Conservation (phyloP, 75 land plant genomes). For the Picea glauca region DNA sequence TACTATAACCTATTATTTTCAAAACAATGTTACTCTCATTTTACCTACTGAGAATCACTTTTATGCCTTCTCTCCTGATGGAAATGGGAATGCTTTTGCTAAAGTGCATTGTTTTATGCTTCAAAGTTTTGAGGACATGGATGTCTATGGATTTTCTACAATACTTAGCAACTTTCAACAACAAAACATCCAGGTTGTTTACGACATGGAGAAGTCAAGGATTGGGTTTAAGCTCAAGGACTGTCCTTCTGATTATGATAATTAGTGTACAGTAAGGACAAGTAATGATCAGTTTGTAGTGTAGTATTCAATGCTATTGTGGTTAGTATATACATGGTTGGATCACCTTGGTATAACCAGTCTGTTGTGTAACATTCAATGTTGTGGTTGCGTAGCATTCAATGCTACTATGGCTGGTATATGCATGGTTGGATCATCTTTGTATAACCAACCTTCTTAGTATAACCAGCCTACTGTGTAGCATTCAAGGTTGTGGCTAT, state of each 20-base stretch:
- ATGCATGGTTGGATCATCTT: too few relatives aligned
- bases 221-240: slow-evolving; percentile 52
- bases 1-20: not conserved
- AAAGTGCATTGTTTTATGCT: not conserved
- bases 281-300: too few relatives aligned
- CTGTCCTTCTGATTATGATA: slow-evolving; percentile 14
- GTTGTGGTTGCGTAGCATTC: too few relatives aligned
- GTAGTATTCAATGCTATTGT: too few relatives aligned
- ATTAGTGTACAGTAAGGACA: too few relatives aligned
- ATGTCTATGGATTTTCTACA: slow-evolving; percentile 2
- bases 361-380: too few relatives aligned
- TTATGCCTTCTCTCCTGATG: not conserved
- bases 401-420: too few relatives aligned
- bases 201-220: slow-evolving; percentile 48
- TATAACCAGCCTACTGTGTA: too few relatives aligned
- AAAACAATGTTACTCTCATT: not conserved
- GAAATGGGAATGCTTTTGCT: not conserved
- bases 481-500: too few relatives aligned
- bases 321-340: too few relatives aligned
- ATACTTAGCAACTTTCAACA: slow-evolving; percentile 66
- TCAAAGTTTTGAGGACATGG: not conserved
- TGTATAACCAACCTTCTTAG: too few relatives aligned
- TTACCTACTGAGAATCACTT: slow-evolving; percentile 1
- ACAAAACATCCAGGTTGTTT: slow-evolving; percentile 76
- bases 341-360: too few relatives aligned